Percentiles rank a stretch among this genome's conserved stretches.
Evolutionary conservation across 495 filamentous ascomycete genomes (phyloP).

Genomic region (Neurospora sp.): DNA sequence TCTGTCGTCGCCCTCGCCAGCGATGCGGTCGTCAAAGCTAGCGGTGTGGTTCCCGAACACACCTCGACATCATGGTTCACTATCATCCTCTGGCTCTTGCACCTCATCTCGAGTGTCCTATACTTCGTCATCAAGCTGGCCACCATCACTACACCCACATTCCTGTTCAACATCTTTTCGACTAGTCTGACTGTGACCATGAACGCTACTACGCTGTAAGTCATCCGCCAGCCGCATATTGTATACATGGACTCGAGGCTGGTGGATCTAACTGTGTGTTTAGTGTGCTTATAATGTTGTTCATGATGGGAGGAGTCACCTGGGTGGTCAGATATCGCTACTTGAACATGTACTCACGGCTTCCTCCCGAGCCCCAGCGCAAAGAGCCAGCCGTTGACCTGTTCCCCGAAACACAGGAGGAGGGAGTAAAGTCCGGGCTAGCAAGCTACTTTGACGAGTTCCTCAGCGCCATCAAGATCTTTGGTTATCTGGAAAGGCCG

Average conservation of each 20-base stretch:
- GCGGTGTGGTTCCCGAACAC: constrained; percentile 27
- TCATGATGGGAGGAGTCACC: constrained; percentile 67
- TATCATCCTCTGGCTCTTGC: constrained; percentile 43
- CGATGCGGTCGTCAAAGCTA: constrained; percentile 27
- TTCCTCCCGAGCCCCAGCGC: constrained; percentile 88
- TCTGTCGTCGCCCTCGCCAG: constrained; percentile 28
- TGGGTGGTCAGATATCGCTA: constrained; percentile 93
- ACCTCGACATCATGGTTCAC: constrained; percentile 39
- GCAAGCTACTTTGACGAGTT: constrained; percentile 97
- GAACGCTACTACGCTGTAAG: constrained; percentile 92
- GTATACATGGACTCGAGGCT: not conserved
- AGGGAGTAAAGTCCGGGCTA: constrained; percentile 80
- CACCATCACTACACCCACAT: constrained; percentile 80
- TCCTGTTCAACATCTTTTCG: constrained; percentile 90
- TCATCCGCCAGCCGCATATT: not conserved
- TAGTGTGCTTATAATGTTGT: constrained; percentile 68
- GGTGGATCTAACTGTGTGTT: not conserved
- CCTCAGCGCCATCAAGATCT: constrained; percentile 97
- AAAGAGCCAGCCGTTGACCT: constrained; percentile 93
- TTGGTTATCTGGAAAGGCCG: constrained; percentile 90
- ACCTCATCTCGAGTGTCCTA: constrained; percentile 60
- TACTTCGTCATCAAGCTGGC: constrained; percentile 78
- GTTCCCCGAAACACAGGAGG: constrained; percentile 85
- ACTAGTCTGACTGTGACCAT: constrained; percentile 93
- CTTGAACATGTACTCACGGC: constrained; percentile 86